These are phyloP conservation scores for Geranium rotundifolium DNA, from an alignment of 345 rosid genomes.

Conservation along the genomic window DNA sequence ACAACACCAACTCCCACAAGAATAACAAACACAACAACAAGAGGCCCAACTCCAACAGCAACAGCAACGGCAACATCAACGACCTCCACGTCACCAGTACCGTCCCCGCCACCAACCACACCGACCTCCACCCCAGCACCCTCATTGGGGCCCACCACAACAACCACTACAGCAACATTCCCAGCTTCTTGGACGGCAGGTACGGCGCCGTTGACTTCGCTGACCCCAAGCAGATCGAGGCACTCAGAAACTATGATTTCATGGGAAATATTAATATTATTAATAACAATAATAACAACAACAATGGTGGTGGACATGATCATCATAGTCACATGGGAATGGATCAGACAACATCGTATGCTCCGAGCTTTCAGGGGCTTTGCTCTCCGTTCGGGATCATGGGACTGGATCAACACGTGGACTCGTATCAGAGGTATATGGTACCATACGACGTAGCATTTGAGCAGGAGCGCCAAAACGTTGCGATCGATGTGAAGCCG, in stretches of 20 bases:
- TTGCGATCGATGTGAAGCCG: conserved; percentile 47
- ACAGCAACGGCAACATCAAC: conserved; percentile 17
- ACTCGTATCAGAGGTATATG: neutral
- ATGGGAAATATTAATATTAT: conserved; percentile 19
- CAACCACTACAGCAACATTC: conserved; percentile 7
- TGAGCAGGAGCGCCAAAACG: conserved; percentile 24
- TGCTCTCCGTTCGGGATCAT: conserved; percentile 27
- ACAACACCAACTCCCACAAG: neutral
- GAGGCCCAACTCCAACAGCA: conserved; percentile 39
- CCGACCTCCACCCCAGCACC: conserved; percentile 25
- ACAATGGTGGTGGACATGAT: too few species aligned
- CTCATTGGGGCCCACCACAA: neutral
- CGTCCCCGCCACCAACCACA: too few species aligned
- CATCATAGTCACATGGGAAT: neutral
- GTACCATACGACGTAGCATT: conserved; percentile 29
- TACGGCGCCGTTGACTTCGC: too few species aligned
- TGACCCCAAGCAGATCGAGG: too few species aligned
- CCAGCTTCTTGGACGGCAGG: conserved; percentile 10
- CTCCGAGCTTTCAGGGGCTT: conserved; percentile 12
- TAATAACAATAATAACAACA: conserved; percentile 20
- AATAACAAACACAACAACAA: conserved; percentile 30
- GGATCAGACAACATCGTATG: neutral
- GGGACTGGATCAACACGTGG: neutral
- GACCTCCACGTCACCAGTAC: conserved; percentile 1
- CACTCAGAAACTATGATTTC: conserved; percentile 30